Base-by-base conservation (phyloP, 495 filamentous ascomycete species). In the Corynascus novoguineensis region DNA sequence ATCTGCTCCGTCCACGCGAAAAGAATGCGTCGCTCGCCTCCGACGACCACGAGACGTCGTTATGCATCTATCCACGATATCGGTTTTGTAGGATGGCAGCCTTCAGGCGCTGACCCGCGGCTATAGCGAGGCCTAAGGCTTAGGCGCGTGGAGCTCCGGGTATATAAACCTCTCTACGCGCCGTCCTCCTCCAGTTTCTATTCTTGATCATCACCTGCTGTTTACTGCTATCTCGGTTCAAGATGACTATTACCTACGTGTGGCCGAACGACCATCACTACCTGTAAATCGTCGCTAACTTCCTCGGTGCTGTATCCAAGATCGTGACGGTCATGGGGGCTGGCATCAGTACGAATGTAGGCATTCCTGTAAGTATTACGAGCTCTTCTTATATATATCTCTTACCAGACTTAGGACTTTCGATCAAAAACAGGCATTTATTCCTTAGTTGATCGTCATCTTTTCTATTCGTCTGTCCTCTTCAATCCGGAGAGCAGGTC, bases 381-480 rank as follows among this genome's bases (percentile, higher is more conserved):
- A 15, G 37, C 51, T 48, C 49, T 51, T 29, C 44, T 38, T 32
- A 31, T 48, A 28, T 19, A 25, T 47, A 11, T 29, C 53, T 55
- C 53, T 55, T 7, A 55, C 42, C 31, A 48, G 21, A 48, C 19
- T 38, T 55, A 55, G 53, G 53, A 55, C 47, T 58, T 58, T 46
- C 47, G 47, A 35, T 58, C 28, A n/a, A 48, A 55, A 28, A 38
- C 38, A 29, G 31, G 47, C 55, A 19, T 28, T 52, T 60, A 60
- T 55, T 55, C 57, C 35, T 38, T 24, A 24, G 45, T 44, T 35
- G 6, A 37, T 50, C 57, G 57, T 44, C 25, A 14, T 45, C 50
- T 55, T 37, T 60, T 59, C 42, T 7, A 50, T 35, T 60, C 35
- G n/a, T 60, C 50, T 21, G 57, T 55, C 19, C 51, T 60, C 44